Base-by-base conservation (phyloP, 169 alveolate species). In the Eimeria brunetti region DNA sequence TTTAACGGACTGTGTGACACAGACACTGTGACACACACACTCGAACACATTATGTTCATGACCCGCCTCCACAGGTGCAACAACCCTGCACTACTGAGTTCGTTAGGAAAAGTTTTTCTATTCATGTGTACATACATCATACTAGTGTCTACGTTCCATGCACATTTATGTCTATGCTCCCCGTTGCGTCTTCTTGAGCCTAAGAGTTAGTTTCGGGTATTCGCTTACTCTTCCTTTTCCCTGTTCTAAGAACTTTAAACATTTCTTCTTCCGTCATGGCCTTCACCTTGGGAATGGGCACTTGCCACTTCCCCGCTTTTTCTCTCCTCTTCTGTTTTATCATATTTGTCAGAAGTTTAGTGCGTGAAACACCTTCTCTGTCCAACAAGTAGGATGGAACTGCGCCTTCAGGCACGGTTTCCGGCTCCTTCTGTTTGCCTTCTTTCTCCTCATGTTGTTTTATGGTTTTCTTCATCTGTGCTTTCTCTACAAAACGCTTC, bases 291-390 rank as follows among this genome's bases (percentile, higher is more conserved):
- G 99, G 99, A 56, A 99, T 97, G 20, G 99, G 99, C 49, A 99
- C 99, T 81, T 99, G 98, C 99, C 99, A 99, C 97, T 99, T 99
- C 27, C 99, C 99, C 38, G 99, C 99, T 95, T 99, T 99, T 95
- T 99, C 99, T 97, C 99, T 99, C 83, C 99, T 97, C 96, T 99
- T 99, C 96, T 99, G 99, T 96, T 99, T 99, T 96, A 99, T 98
- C 99, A 99, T 99, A 96, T 99, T 99, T 41, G 99, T 98, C 93
- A 99, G 97, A 18, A 98, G 97, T 96, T 99, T 99, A 22, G 99
- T 99, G 64, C 99, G 95, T 91, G 99, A 97, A 20, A 98, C 98
- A 84, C 99, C 99, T 94, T 99, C 99, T 96, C 99, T 98, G 97
- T 99, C 99, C 96, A 99, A 97, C 64, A 99, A 97, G 97, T 99